Evolutionary conservation across 371 early-diverging fungal genomes (phyloP), one percentile per base, ranked within the genome.

Genomic region (Fennellomyces sp.): DNA sequence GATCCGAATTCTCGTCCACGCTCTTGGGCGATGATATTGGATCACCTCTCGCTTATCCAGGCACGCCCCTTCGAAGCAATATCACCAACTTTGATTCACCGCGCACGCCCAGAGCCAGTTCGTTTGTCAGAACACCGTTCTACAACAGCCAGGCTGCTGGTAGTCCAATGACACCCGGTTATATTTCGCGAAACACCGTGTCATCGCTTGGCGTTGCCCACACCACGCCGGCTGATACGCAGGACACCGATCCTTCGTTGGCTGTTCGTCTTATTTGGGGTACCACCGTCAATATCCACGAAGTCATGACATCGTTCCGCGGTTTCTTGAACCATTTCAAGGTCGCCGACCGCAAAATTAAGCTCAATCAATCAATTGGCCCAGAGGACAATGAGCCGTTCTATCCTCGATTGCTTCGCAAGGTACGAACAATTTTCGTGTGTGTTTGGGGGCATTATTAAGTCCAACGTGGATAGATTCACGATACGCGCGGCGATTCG

Each of bases 281-380:
- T 42, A 99, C 99, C 0, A 95, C 94, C 7, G 91, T 99, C 65
- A 94, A 95, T 65, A 91, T 99, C 45, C 87, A 95, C 42, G 96
- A 97, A 45, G 91, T 92, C 39, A 94, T 92, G 78, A 73, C 76
- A n/a, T 73, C 81, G 25, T 99, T 99, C 80, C 82, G 89, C 48
- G 89, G 95, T 61, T 99, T 99, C 70, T 75, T 99, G 66, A 62
- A 68, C 30, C 78, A 90, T 52, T 98, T 94, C 68, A 88, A 86
- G 8, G 58, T 84, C 12, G 78, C 80, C 36, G 73, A 92, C 65
- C 82, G 89, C 52, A 84, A 87, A 52, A 78, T 76, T 19, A 70
- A 76, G 15, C 31, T 66, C 8, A 64, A 63, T 12, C 61, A 76
- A 33, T 19, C 66, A 17, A 65, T 74, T 11, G 61, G 65, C 7